These are phyloP conservation scores for Moricandia arvensis DNA, from an alignment of 345 rosid species.

Conservation along the genomic window DNA sequence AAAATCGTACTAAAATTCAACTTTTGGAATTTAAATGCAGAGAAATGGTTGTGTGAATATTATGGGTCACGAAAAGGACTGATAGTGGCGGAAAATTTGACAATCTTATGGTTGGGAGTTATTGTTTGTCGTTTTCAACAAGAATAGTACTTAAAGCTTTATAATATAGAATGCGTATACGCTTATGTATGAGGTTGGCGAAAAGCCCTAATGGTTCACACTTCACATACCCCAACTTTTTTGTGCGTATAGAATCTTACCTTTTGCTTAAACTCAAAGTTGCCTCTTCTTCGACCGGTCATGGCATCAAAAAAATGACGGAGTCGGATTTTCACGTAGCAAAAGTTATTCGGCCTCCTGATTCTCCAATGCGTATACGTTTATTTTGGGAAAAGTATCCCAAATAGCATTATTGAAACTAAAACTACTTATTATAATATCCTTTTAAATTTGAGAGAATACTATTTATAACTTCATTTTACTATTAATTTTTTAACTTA, in stretches of 20 bases:
- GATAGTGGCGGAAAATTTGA: constrained; percentile 7
- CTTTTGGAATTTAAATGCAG: not conserved
- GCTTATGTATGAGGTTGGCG: constrained; percentile 14
- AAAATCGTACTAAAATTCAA: not conserved
- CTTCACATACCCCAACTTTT: constrained; percentile 1
- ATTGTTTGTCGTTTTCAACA: constrained; percentile 14
- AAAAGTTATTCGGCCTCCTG: constrained; percentile 7
- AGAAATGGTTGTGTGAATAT: not conserved
- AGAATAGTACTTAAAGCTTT: constrained; percentile 4
- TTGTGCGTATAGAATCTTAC: constrained; percentile 25
- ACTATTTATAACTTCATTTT: too few species aligned
- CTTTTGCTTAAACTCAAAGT: constrained; percentile 31
- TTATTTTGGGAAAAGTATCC: not conserved
- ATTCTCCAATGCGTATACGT: constrained; percentile 1
- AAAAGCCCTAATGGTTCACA: constrained; percentile 17
- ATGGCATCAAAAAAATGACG: constrained; percentile 15
- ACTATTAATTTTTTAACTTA: too few species aligned
- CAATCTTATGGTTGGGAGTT: constrained; percentile 11
- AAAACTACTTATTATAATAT: not conserved
- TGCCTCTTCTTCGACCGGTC: constrained; percentile 28
- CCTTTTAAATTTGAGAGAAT: too few species aligned
- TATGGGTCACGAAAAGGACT: not conserved
- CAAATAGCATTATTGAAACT: constrained; percentile 3
- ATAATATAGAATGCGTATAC: constrained; percentile 7
- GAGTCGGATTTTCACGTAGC: constrained; percentile 23